These are phyloP conservation scores for Pseudogymnoascus sp. DNA, from an alignment of 2,329 filamentous ascomycete genomes.

Conservation along the genomic window DNA sequence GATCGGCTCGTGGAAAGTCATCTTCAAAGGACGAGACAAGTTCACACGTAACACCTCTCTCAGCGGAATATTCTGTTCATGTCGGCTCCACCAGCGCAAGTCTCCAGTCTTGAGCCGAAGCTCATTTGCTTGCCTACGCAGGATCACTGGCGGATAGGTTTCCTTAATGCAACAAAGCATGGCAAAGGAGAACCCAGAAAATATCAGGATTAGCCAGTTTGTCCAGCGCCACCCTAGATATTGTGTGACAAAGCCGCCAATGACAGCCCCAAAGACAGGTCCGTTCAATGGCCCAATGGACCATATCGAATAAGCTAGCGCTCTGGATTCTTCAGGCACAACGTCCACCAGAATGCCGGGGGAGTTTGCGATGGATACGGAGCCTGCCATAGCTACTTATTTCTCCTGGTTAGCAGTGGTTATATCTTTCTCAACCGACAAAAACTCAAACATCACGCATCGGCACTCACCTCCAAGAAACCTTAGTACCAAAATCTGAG, in stretches of 20 bases:
- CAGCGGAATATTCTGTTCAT: constrained; percentile 42
- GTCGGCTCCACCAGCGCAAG: constrained; percentile 67
- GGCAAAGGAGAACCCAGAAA: constrained; percentile 52
- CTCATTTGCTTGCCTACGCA: constrained; percentile 56
- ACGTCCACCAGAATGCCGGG: constrained; percentile 80
- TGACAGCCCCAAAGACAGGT: constrained; percentile 54
- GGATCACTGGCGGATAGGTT: constrained; percentile 65
- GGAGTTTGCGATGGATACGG: constrained; percentile 74
- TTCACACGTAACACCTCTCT: constrained; percentile 47
- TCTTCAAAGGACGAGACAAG: constrained; percentile 66
- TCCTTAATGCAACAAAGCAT: constrained; percentile 57
- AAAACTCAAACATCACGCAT: background rate
- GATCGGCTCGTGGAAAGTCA: constrained; percentile 66
- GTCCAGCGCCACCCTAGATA: constrained; percentile 83
- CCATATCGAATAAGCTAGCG: constrained; percentile 77
- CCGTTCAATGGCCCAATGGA: constrained; percentile 79
- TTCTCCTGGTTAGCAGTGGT: constrained; percentile 35
- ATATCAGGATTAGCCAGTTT: constrained; percentile 71
- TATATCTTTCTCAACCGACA: constrained; percentile 15
- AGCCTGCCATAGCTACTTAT: constrained; percentile 48
- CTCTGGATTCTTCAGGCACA: constrained; percentile 68
- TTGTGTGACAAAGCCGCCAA: constrained; percentile 73
- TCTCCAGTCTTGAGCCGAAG: constrained; percentile 62
- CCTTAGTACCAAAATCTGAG: constrained; percentile 59
- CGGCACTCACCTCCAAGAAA: constrained; percentile 54